Percentiles rank a stretch among this genome's conserved stretches.
phyloP scores from a whole-genome alignment of 768 basidiomycete species.

The Xanthoconium purpureum region DNA sequence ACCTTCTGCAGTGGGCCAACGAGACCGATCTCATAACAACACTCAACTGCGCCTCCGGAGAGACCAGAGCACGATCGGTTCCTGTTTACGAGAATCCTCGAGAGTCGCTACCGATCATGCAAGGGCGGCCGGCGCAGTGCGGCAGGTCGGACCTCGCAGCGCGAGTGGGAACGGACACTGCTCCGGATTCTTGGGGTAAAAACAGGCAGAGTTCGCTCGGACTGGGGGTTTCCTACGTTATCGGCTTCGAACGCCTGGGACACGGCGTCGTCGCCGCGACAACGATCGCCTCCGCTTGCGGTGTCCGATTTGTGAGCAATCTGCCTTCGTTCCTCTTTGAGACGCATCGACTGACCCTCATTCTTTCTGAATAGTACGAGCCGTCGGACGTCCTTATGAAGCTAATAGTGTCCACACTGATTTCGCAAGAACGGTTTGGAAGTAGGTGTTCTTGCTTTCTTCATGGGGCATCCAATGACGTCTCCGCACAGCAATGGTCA shows the following conservation, averaged over 20 bases:
- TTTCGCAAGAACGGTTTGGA: constrained; percentile 75
- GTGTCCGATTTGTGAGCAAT: constrained; percentile 75
- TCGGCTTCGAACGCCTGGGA: constrained; percentile 10
- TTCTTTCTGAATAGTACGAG: constrained; percentile 48
- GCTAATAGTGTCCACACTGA: constrained; percentile 75
- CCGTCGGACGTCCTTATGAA: constrained; percentile 61
- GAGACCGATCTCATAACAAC: too few species aligned
- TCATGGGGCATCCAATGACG: constrained; percentile 1
- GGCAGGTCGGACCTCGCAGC: too few species aligned
- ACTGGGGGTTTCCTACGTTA: constrained; percentile 28
- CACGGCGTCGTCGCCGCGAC: constrained; percentile 11
- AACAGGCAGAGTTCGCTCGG: constrained; percentile 20
- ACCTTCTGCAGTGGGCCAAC: too few species aligned
- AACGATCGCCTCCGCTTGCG: constrained; percentile 34
- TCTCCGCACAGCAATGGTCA: constrained; percentile 69
- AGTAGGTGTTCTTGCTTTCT: constrained; percentile 37
- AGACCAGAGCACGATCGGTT: too few species aligned
- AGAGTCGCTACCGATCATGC: too few species aligned
- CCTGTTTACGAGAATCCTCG: too few species aligned
- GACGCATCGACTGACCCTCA: neutral
- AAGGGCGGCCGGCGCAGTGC: too few species aligned
- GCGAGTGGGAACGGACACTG: constrained; percentile 12
- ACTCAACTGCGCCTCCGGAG: too few species aligned
- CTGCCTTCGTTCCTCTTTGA: neutral
- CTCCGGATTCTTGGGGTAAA: constrained; percentile 10